phyloP scores from a whole-genome alignment of 306 rosid species.

The Aeschynomene evenia region DNA sequence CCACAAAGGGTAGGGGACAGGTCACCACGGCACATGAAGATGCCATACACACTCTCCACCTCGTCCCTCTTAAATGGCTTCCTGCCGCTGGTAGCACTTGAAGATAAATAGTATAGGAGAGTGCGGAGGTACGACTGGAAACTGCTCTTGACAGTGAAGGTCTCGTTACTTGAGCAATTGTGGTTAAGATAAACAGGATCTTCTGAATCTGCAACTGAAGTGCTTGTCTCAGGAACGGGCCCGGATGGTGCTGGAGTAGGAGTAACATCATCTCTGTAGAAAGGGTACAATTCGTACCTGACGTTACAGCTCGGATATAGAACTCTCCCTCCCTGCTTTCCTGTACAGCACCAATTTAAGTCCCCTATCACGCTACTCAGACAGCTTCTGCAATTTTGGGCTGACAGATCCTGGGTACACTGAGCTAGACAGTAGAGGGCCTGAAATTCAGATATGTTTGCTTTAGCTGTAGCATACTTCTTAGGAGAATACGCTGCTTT shows the following conservation, averaged over 20 bases:
- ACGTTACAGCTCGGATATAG: not conserved
- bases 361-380: not conserved
- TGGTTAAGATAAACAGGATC: not conserved
- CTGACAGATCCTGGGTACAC: too few species aligned
- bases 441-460: too few species aligned
- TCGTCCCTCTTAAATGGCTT: not conserved
- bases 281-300: constrained; percentile 17
- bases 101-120: not conserved
- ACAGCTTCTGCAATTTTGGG: too few species aligned
- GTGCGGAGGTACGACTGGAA: not conserved
- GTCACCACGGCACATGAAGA: not conserved
- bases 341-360: not conserved
- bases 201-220: not conserved
- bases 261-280: not conserved
- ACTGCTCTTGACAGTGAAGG: not conserved
- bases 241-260: too few species aligned
- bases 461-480: too few species aligned
- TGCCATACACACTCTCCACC: not conserved
- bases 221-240: too few species aligned
- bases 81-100: not conserved
- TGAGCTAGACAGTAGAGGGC: too few species aligned
- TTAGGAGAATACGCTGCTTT: too few species aligned
- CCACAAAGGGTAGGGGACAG: not conserved
- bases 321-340: not conserved
- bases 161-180: not conserved